A percentile compares a stretch with the other conserved stretches of the same genome.
Evolutionary conservation across 345 rosid species (phyloP).

Genomic region (Citrus maxima): DNA sequence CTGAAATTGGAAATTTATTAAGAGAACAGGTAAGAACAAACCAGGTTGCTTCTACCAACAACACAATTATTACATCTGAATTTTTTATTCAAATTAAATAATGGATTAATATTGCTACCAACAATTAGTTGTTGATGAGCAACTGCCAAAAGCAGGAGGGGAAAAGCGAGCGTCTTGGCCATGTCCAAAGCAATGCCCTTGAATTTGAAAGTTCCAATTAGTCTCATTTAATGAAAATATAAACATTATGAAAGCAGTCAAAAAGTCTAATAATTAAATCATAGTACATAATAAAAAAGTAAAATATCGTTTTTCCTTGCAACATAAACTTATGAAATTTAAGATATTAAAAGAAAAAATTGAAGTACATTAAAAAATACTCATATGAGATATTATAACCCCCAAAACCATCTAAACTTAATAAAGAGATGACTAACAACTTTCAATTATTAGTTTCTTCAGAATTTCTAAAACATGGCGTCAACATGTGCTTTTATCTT

Average conservation of each 20-base stretch:
- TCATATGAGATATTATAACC: neutral
- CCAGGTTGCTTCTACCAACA: neutral
- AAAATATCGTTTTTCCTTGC: neutral
- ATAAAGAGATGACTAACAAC: neutral
- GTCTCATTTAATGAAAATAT: conserved; percentile 2
- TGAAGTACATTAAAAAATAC: neutral
- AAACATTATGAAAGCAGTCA: neutral
- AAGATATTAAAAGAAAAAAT: neutral
- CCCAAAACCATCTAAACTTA: neutral
- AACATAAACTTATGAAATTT: neutral
- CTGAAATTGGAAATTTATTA: conserved; percentile 35
- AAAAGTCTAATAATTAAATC: neutral
- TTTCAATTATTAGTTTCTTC: neutral
- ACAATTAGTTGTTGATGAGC: conserved; percentile 78
- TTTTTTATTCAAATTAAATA: conserved; percentile 4
- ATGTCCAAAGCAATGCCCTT: conserved; percentile 62
- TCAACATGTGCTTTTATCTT: neutral
- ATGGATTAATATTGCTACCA: conserved; percentile 39
- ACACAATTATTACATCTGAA: neutral
- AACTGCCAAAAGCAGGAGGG: conserved; percentile 75
- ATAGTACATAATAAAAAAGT: neutral
- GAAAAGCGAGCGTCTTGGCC: conserved; percentile 76
- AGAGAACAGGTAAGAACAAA: conserved; percentile 8
- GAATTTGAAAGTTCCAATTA: conserved; percentile 28
- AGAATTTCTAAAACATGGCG: neutral